phyloP scores from a whole-genome alignment of 257 asterid species.

The Solanum tarijense region DNA sequence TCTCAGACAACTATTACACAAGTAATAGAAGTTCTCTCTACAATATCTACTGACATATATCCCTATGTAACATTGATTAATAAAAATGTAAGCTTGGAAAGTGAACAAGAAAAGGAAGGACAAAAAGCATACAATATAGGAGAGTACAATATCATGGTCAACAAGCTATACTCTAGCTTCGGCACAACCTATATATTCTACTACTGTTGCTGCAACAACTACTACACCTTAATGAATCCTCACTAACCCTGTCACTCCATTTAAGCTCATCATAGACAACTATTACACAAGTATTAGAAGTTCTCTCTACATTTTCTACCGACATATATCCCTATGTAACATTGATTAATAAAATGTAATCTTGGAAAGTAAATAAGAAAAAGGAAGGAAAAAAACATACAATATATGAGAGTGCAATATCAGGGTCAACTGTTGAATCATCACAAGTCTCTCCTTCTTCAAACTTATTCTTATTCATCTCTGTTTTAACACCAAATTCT shows the following conservation, averaged over 20 bases:
- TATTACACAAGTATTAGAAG: neutral
- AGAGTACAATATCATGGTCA: neutral
- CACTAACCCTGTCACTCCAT: neutral
- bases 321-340: neutral
- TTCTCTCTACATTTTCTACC: neutral
- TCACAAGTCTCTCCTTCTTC: conserved; percentile 3
- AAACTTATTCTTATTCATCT: neutral
- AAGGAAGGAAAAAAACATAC: neutral
- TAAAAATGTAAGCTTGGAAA: neutral
- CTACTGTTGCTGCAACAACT: neutral
- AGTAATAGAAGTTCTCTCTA: neutral
- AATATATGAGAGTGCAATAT: conserved; percentile 7
- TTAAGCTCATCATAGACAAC: neutral
- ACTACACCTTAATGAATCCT: neutral
- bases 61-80: neutral
- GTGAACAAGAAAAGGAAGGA: neutral
- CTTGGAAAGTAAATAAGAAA: neutral
- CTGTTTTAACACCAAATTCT: neutral
- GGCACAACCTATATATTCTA: neutral
- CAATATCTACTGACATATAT: neutral
- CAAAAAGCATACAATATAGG: neutral
- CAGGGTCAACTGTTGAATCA: conserved; percentile 6
- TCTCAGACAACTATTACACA: neutral
- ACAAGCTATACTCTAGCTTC: neutral
- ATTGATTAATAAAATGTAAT: neutral